These are phyloP conservation scores for Neckera pumila DNA, from an alignment of 225 moss, liverwort and hornwort species.

Conservation along the genomic window DNA sequence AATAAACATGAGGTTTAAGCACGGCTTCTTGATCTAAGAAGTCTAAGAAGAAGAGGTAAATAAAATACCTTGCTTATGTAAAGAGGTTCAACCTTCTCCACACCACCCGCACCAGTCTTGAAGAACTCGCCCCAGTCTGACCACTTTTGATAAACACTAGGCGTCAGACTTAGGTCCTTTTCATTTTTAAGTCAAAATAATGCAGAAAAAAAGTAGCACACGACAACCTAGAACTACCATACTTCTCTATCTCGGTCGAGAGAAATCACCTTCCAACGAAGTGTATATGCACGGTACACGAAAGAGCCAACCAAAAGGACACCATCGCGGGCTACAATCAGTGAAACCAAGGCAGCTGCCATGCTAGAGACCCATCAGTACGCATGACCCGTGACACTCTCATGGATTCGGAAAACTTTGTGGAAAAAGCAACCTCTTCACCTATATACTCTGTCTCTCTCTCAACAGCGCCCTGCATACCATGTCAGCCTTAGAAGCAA, in stretches of 20 bases:
- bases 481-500: conserved; percentile 23
- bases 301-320: conserved; percentile 80
- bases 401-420: conserved; percentile 5
- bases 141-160: conserved; percentile 47
- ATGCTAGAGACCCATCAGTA: conserved; percentile 63
- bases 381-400: conserved; percentile 24
- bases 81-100: conserved; percentile 72
- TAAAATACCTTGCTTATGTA: conserved; percentile 77
- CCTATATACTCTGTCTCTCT: conserved; percentile 12
- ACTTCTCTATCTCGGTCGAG: not conserved
- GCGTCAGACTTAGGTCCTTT: not conserved
- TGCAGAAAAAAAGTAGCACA: not conserved
- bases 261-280: conserved; percentile 73
- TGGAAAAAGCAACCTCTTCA: conserved; percentile 17
- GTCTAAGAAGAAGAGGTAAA: not conserved
- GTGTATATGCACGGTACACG: conserved; percentile 72
- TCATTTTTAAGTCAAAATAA: not conserved
- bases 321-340: conserved; percentile 96
- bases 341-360: conserved; percentile 93
- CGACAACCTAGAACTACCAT: not conserved
- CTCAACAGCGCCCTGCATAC: conserved; percentile 28
- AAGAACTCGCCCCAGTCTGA: conserved; percentile 76
- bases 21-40: not conserved
- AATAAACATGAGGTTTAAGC: not conserved
- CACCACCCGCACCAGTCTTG: conserved; percentile 68